Evolutionary conservation across 106 monocot genomes (phyloP), one percentile per base, ranked within the genome.

Genomic region (Allium sativum): DNA sequence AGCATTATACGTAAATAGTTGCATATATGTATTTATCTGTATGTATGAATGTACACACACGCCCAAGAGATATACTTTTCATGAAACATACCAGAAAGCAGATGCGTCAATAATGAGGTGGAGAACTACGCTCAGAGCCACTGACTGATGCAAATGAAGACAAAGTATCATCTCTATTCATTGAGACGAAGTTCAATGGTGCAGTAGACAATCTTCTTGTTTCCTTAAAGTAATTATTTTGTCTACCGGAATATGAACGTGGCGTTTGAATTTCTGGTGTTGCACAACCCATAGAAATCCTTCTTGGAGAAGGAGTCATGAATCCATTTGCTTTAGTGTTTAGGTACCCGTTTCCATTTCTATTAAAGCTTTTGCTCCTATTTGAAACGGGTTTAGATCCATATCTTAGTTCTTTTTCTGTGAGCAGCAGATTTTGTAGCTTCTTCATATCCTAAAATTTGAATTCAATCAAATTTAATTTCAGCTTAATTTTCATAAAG

Each of bases 371-470:
- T 50, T 65, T 74, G 56, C 58, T 64, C 59, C 78, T 74, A 67
- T 67, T 87, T 10, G 79, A 77, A 70, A 67, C 91, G 12, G 76
- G 79, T 59, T 85, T 98, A 12, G 84, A 88, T 14, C 82, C 84
- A 53, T 78, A 82, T 5, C 80, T 51, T 52, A 68, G 17, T 71
- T 98, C 96, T 64, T 80, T 95, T 50, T 90, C 95, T 53, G 72
- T 75, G 0, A 85, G 73, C 19, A 89, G 72, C 21, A 87, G 65
- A 65, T 70, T 70, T 56, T 82, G 87, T 48, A 91, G 48, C 69
- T 85, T 98, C 64, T 91, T 91, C 8, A 84, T 81, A 59, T 91
- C 88, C 91, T 98, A 77, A 42, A 60, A 48, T 9, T 31, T 31
- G 31, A 56, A 48, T 6, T 9, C 3, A 18, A 42, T 13, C 8